Percentiles rank a stretch among this genome's conserved stretches.
These are phyloP conservation scores for Serendipita indica DNA, from an alignment of 768 basidiomycete species.

Conservation along the genomic window DNA sequence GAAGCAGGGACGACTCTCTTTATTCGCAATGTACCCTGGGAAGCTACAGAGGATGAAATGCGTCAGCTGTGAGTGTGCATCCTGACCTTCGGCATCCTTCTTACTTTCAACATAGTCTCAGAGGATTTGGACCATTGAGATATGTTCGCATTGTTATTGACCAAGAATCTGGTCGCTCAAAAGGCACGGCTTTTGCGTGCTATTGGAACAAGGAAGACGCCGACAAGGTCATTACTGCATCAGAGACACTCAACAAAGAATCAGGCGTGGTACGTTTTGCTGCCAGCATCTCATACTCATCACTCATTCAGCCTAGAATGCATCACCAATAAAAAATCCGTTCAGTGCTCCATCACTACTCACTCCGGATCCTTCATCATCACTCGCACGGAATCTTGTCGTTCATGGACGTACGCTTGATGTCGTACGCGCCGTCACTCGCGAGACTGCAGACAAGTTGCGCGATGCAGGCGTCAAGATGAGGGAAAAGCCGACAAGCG, in stretches of 20 bases:
- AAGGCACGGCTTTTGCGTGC: conserved; percentile 92
- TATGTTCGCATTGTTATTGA: conserved; percentile 90
- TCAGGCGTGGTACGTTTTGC: conserved; percentile 33
- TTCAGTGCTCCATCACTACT: conserved; percentile 80
- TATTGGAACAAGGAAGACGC: conserved; percentile 93
- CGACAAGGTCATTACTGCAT: conserved; percentile 68
- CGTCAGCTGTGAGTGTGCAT: conserved; percentile 48
- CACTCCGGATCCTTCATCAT: conserved; percentile 83
- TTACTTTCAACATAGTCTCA: conserved; percentile 44
- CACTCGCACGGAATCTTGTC: conserved; percentile 66
- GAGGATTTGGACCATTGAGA: conserved; percentile 78
- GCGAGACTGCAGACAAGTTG: conserved; percentile 75
- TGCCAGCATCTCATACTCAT: conserved; percentile 14
- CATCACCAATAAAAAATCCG: conserved; percentile 49
- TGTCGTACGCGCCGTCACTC: conserved; percentile 76
- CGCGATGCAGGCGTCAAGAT: conserved; percentile 77
- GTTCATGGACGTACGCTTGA: conserved; percentile 88
- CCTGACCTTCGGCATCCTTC: neutral
- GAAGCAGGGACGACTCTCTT: conserved; percentile 87
- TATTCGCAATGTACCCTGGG: conserved; percentile 83
- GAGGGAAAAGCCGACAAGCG: conserved; percentile 87
- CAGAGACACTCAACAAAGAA: conserved; percentile 53
- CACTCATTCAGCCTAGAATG: neutral
- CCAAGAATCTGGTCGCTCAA: conserved; percentile 62
- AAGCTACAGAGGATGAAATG: conserved; percentile 86